Evolutionary conservation across 371 early-diverging fungal species (phyloP).

Genomic region (Caulochytrium protostelioides): DNA sequence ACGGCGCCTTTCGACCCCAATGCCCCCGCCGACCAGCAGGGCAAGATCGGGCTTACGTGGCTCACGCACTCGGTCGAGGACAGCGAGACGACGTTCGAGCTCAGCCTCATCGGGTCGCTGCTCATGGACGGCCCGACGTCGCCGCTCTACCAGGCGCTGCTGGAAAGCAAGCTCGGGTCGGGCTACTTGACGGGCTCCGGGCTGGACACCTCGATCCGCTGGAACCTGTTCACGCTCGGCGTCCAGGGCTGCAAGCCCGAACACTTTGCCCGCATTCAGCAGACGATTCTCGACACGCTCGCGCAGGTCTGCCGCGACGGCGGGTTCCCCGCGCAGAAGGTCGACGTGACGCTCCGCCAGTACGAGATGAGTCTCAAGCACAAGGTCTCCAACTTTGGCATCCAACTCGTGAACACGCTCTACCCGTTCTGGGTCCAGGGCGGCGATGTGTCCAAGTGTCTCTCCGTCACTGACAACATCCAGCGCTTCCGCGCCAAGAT

Average conservation of each 20-base stretch:
- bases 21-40: too few relatives aligned
- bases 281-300: constrained; percentile 44
- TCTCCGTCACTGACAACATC: too few relatives aligned
- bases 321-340: constrained; percentile 53
- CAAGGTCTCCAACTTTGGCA: constrained; percentile 69
- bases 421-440: constrained; percentile 71
- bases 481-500: constrained; percentile 45
- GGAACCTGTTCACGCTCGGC: constrained; percentile 24
- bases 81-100: too few relatives aligned
- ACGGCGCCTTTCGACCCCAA: too few relatives aligned
- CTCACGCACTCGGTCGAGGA: too few relatives aligned
- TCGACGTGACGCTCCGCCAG: constrained; percentile 74
- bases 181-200: constrained; percentile 81
- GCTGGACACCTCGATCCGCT: constrained; percentile 47
- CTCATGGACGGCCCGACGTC: constrained; percentile 69
- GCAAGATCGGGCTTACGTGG: too few relatives aligned
- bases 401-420: constrained; percentile 52
- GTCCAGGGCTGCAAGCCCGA: too few relatives aligned
- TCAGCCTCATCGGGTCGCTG: too few relatives aligned
- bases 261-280: too few relatives aligned
- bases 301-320: constrained; percentile 34
- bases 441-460: too few relatives aligned
- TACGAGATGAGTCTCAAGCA: constrained; percentile 74
- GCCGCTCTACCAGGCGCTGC: constrained; percentile 85
- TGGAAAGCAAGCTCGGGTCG: constrained; percentile 73